Evolutionary conservation across 352 stramenopile species (phyloP).

Genomic region (Phytophthora pluvialis): DNA sequence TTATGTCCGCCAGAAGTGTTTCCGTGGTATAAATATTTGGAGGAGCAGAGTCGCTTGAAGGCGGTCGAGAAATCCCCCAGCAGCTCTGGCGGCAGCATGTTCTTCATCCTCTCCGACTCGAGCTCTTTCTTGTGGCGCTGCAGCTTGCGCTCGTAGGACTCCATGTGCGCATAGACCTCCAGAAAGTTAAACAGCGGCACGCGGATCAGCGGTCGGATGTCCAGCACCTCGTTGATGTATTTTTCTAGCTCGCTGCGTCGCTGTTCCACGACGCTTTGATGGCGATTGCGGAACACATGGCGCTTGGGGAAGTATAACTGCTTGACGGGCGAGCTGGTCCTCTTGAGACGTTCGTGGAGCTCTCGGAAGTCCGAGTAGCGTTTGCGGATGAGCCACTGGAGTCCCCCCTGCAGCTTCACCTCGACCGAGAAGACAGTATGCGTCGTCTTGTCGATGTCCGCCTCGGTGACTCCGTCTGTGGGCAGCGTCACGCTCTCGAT

Average conservation of each 20-base stretch:
- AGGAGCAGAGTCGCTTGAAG: conserved; percentile 84
- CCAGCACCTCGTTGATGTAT: conserved; percentile 89
- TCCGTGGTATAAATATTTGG: conserved; percentile 85
- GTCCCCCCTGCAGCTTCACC: conserved; percentile 74
- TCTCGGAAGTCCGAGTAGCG: conserved; percentile 91
- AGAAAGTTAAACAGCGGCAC: conserved; percentile 91
- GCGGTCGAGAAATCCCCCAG: conserved; percentile 77
- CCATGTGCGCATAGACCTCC: conserved; percentile 88
- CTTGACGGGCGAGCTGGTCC: conserved; percentile 78
- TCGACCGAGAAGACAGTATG: conserved; percentile 87
- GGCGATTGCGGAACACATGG: conserved; percentile 85
- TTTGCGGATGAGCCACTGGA: conserved; percentile 91
- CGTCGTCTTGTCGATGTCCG: conserved; percentile 83
- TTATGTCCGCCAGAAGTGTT: conserved; percentile 40
- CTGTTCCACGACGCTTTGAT: conserved; percentile 88
- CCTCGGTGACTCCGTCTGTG: conserved; percentile 66
- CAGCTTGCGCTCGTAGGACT: conserved; percentile 87
- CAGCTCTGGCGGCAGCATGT: conserved; percentile 64
- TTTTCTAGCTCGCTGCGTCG: conserved; percentile 84
- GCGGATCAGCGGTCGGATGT: conserved; percentile 80
- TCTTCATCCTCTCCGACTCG: conserved; percentile 89
- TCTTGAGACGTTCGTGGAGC: conserved; percentile 85
- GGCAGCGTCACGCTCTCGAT: conserved; percentile 85
- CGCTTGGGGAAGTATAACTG: conserved; percentile 88
- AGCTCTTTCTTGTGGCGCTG: conserved; percentile 88